phyloP scores from a whole-genome alignment of 169 alveolate species.

The Eimeria praecox region DNA sequence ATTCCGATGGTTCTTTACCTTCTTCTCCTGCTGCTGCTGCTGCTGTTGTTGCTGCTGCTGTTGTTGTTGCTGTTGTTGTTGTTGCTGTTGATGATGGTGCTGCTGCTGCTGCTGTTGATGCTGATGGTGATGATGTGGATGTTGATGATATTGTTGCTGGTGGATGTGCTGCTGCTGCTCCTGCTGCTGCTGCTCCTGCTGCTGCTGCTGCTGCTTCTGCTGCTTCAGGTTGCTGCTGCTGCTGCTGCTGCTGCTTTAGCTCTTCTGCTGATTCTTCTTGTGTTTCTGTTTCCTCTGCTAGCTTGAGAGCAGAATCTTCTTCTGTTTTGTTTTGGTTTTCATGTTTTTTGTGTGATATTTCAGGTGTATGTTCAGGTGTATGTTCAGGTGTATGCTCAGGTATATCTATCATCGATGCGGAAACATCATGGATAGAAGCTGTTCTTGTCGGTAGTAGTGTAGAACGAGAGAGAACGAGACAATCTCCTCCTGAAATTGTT shows the following conservation, averaged over 20 bases:
- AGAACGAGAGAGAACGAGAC: background rate
- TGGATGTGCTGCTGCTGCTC: background rate
- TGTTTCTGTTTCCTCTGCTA: no score
- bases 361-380: background rate
- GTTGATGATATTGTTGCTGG: background rate
- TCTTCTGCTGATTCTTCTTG: background rate
- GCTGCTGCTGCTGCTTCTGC: background rate
- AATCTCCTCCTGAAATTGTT: background rate
- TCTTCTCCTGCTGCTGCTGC: slow-evolving; percentile 11
- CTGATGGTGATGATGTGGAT: background rate
- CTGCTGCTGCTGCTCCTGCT: no score
- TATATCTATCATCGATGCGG: background rate
- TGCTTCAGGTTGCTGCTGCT: slow-evolving; percentile 13
- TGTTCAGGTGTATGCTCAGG: background rate
- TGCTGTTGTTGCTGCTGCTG: background rate
- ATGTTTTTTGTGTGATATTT: background rate
- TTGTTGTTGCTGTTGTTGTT: background rate
- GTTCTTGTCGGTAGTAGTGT: background rate
- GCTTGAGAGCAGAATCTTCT: background rate
- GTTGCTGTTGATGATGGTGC: background rate
- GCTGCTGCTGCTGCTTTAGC: slow-evolving; percentile 14
- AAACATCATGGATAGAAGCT: background rate
- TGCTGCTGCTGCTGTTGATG: background rate
- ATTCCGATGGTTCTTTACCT: background rate
- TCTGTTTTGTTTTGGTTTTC: background rate